Evolutionary conservation across 2,329 filamentous ascomycete species (phyloP), one percentile per base, ranked within the genome.

Genomic region (Ceratocystis albifundus): DNA sequence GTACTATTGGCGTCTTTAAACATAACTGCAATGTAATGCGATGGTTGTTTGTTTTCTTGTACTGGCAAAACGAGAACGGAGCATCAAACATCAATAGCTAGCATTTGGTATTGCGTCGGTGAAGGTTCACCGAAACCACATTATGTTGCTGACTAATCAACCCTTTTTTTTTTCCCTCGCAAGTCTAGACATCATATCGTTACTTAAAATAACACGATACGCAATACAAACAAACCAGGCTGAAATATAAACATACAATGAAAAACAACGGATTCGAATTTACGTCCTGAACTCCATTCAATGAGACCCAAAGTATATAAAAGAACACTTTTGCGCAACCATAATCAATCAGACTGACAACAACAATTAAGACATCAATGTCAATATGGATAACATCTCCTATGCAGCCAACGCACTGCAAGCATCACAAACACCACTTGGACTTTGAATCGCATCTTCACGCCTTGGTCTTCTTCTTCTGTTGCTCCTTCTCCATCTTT

Each of bases 401-500:
- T 57, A 44, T 66, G 28, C 41, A 62, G 20, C 57, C 12, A 41
- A 12, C 36, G 10, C 36, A 41, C 36, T 41, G 36, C 36, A 41
- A 41, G 10, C 36, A 41, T 41, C 36, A 41, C 36, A 41, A 41
- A 15, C 41, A 57, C 32, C 57, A 32, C 10, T 6, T 25, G 30
- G 30, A 63, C 61, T 46, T 41, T 59, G 55, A 28, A 30, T 59
- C 55, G 28, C 32, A 45, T 32, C 44, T 64, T 62, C 66, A 65
- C 25, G 48, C 61, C 66, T 64, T 67, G 17, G 65, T 74, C 71
- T 73, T 73, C 68, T 71, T 73, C 74, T 81, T 79, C 67, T 73
- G 76, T 74, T 76, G 75, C 75, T 81, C 76, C 75, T 80, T 91
- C 78, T 97, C 94, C 69, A 96, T 76, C 82, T 86, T 96, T 78